Base-by-base conservation (phyloP, 1,284 basidiomycete genomes). In the Vanrija sp. region DNA sequence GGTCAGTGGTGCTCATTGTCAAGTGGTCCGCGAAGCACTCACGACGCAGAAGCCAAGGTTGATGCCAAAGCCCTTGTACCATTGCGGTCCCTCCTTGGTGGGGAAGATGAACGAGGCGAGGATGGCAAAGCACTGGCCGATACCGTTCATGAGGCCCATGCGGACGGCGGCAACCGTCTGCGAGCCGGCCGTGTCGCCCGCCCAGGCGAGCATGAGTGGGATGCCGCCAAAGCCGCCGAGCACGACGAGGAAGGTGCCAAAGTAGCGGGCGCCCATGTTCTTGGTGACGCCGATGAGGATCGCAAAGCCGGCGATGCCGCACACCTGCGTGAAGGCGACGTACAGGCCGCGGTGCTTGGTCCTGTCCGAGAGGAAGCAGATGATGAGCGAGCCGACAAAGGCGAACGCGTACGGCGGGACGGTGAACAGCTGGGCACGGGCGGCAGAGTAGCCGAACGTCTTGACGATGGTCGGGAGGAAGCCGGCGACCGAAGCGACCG, bases 401-500 rank as follows among this genome's bases (percentile, higher is more conserved):
- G 86, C 83, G 8, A 84, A 82, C 1, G 83, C 85, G 63, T 89
- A 89, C 18, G 88, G 88, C 3, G 89, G 89, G 14, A 90, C 87
- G 0, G 88, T 80, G 66, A 79, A 77, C 12, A 83, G 74, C 61
- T 83, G 81, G 3, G 80, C 80, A 46, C 73, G 62, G 27, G 16
- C 12, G n/a, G 72, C 72, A 20, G 67, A 71, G 65, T 80, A 81
- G 3, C 81, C 81, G 22, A 82, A 64, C 70, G 75, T 22, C 53
- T 79, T 81, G 56, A 89, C 83, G 64, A 91, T 89, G 0, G 89
- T 91, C 0, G 89, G 89, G 22, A 91, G 75, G 75, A 91, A 92
- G 0, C 87, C 89, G 3, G 85, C 84, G 42, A 88, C 85, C 6
- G 85, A 86, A 10, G 86, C 86, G 3, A 90, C 78, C 5, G 85